Conservation (phyloP, 2,329 filamentous ascomycete genomes). For the Fusarium denticulatum region DNA sequence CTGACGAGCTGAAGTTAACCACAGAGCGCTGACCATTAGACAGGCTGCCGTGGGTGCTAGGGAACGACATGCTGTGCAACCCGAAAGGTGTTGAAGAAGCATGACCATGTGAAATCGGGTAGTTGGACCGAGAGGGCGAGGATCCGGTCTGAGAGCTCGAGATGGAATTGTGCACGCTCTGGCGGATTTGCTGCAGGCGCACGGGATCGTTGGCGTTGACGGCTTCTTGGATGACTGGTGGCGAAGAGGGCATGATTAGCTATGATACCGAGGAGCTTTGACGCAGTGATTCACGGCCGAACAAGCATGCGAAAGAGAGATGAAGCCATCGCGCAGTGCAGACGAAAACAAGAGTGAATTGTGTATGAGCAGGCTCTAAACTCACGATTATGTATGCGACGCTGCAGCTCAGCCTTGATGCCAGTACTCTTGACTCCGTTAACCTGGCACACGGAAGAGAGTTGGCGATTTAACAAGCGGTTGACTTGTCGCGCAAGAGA, state of each 20-base stretch:
- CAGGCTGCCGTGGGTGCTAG: conserved; percentile 25
- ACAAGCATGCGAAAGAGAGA: background rate
- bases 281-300: background rate
- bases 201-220: conserved; percentile 50
- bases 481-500: conserved; percentile 57
- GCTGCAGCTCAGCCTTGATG: conserved; percentile 84
- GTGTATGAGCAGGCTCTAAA: conserved; percentile 39
- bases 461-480: conserved; percentile 67
- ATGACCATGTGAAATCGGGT: conserved; percentile 22
- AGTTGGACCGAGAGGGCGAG: conserved; percentile 31
- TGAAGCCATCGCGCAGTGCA: background rate
- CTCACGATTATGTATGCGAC: conserved; percentile 81
- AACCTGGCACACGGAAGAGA: conserved; percentile 79
- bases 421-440: conserved; percentile 83
- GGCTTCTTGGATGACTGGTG: conserved; percentile 55
- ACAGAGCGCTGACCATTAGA: conserved; percentile 36
- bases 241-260: conserved; percentile 20
- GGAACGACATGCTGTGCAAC: conserved; percentile 33
- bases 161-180: conserved; percentile 53
- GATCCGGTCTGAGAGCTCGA: conserved; percentile 40
- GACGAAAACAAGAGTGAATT: background rate
- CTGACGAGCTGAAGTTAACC: conserved; percentile 18
- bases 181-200: conserved; percentile 56
- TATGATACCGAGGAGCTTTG: background rate
- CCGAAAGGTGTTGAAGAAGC: conserved; percentile 19